Base-by-base conservation (phyloP, 768 basidiomycete genomes). In the Boletus rufocinnamomeus region DNA sequence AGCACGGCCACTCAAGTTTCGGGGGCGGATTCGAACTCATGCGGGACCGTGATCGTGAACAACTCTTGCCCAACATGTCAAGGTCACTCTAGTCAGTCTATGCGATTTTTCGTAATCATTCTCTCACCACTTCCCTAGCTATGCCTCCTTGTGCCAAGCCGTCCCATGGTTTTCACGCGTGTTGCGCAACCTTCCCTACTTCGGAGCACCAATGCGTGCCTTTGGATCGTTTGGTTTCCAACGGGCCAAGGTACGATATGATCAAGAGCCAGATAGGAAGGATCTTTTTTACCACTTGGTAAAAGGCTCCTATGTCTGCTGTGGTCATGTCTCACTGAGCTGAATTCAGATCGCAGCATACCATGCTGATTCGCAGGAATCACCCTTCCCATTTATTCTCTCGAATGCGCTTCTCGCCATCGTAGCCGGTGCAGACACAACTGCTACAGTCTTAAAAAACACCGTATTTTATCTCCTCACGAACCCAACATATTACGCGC, bases 401-500 rank as follows among this genome's bases (percentile, higher is more conserved):
- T 71, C 75, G 0, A 77, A 81, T 40, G 71, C 73, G 16, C 57
- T 71, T 3, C 71, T 82, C 23, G 74, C 71, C 23, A 73, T 78
- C 28, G 43, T 76, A n/a, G 82, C 81, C 13, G 82, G 82, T 11
- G 72, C 80, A 25, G 82, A 83, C 61, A 84, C 82, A 2, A 77
- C 78, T 19, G 72, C 79, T 7, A 73, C 72, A 6, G 74, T 72
- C 1, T 63, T 83, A 6, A 72, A 63, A 46, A 76, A 70, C 49
- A 58, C 75, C 1, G 69, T 83, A 48, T 82, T 70, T 55, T 73
- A 70, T 56, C 65, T 83, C 3, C 63, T 81, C 13, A 62, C 67
- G 11, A 69, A 82, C 58, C 79, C 77, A 2, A 67, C 66, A 1
- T 65, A 66, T 34, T 75, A 76, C 46, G 60, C 59, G 9, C 76